Base-by-base conservation (phyloP, 208 protist species). In the Crithidia expoeki region DNA sequence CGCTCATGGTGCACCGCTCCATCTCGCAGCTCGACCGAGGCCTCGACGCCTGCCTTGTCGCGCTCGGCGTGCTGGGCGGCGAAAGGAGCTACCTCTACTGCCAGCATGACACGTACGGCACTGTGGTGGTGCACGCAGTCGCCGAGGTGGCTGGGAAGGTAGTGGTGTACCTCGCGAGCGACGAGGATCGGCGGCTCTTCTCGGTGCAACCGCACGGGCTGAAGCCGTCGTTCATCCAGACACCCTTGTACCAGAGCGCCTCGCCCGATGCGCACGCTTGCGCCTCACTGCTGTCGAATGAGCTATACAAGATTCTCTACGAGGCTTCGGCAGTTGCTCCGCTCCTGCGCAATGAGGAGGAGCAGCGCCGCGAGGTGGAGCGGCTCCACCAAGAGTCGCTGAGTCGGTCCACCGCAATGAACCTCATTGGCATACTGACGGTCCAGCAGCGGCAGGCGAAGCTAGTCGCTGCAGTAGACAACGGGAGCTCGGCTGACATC, bases 201-300 rank as follows among this genome's bases (percentile, higher is more conserved):
- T 36, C 77, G 23, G 86, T 93, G 40, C 64, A 83, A 19, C 75
- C 82, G 42, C 65, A 81, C 14, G 75, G 74, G 19, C 72, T 96
- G 40, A 93, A 90, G 69, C 84, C 92, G 19, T 89, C 84, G 6
- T 96, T 96, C 72, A 81, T 96, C 23, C 80, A 85, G 59, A 89
- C 87, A 14, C 84, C 86, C 9, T 56, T 96, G 33, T 94, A 90
- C 74, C 80, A 79, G 21, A 70, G 68, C 49, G 74, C 70, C 16
- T 69, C 74, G 28, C 47, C 78, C 1, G 86, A 86, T 40, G 79
- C 87, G 28, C 68, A 89, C 38, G 44, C 52, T 11, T 93, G 87
- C 46, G 88, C 82, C 28, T 66, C 40, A 30, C 68, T 86, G 71
- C 74, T 96, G 58, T 68, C 80, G 21, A 66, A 59, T 23, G 85